Evolutionary conservation across 2,329 filamentous ascomycete species (phyloP).

Genomic region (Verticillium dahliae): DNA sequence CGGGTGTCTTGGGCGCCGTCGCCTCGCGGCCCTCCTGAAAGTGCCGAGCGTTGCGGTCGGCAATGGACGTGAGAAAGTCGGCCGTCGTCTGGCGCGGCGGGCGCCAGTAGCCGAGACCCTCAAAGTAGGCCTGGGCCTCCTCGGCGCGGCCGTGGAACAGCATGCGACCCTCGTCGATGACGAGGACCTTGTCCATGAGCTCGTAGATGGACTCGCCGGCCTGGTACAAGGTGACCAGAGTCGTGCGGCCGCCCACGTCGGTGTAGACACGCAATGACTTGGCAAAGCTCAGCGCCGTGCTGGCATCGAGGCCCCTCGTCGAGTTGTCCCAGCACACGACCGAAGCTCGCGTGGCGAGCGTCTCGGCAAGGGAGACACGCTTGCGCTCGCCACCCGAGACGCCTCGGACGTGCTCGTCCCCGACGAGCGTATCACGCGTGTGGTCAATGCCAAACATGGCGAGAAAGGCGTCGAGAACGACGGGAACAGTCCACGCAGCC

Average conservation of each 20-base stretch:
- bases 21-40: conserved; percentile 54
- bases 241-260: conserved; percentile 60
- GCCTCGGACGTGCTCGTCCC: conserved; percentile 65
- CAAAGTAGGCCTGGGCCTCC: conserved; percentile 68
- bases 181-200: conserved; percentile 70
- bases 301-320: conserved; percentile 72
- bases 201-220: conserved; percentile 36
- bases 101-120: conserved; percentile 61
- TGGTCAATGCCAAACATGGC: conserved; percentile 76
- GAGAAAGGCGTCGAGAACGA: conserved; percentile 64
- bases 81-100: conserved; percentile 44
- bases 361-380: conserved; percentile 73
- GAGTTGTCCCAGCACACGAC: conserved; percentile 78
- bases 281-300: conserved; percentile 72
- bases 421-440: conserved; percentile 67
- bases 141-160: conserved; percentile 66
- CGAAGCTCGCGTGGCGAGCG: conserved; percentile 64
- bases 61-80: conserved; percentile 64
- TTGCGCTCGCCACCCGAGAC: conserved; percentile 78
- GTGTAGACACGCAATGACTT: conserved; percentile 67
- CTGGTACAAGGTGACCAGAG: conserved; percentile 35
- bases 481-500: conserved; percentile 54
- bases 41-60: conserved; percentile 57
- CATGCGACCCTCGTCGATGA: conserved; percentile 68
- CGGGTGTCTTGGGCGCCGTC: conserved; percentile 55